Evolutionary conservation across 2,329 filamentous ascomycete genomes (phyloP).

Genomic region (Thelonectria discophora): DNA sequence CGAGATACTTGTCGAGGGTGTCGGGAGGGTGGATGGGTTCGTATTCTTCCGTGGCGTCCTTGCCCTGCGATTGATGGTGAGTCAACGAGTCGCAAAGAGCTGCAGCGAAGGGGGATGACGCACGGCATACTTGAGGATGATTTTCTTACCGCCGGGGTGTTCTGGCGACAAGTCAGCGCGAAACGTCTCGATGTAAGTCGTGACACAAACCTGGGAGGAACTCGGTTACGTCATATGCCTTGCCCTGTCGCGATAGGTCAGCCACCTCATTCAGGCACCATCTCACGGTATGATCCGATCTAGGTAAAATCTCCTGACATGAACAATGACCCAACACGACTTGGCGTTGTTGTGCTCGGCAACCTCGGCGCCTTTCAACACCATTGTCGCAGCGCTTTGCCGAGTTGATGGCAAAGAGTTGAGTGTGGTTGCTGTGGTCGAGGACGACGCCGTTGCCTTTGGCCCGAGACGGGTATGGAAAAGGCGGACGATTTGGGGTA

Average conservation of each 20-base stretch:
- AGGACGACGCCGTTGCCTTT: constrained; percentile 29
- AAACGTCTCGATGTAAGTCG: not conserved
- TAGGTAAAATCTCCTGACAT: constrained; percentile 59
- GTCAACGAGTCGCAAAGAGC: not conserved
- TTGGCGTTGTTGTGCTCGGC: constrained; percentile 80
- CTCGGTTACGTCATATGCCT: constrained; percentile 89
- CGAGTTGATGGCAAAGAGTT: not conserved
- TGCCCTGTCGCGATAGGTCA: constrained; percentile 59
- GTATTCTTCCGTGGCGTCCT: constrained; percentile 92
- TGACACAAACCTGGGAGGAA: constrained; percentile 74
- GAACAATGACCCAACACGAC: constrained; percentile 92
- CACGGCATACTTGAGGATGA: constrained; percentile 93
- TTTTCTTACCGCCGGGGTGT: constrained; percentile 88
- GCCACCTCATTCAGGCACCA: constrained; percentile 7
- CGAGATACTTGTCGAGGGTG: constrained; percentile 85
- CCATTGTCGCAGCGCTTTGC: constrained; percentile 45
- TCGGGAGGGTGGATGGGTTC: constrained; percentile 90
- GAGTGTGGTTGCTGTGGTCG: not conserved
- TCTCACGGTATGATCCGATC: not conserved
- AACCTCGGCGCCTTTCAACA: constrained; percentile 62
- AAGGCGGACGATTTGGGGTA: constrained; percentile 19
- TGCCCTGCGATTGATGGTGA: constrained; percentile 62
- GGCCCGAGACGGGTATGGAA: constrained; percentile 33
- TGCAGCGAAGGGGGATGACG: constrained; percentile 33
- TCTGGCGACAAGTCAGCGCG: constrained; percentile 56